Conservation (phyloP, 495 filamentous ascomycete genomes). For the Cudoniella acicularis region DNA sequence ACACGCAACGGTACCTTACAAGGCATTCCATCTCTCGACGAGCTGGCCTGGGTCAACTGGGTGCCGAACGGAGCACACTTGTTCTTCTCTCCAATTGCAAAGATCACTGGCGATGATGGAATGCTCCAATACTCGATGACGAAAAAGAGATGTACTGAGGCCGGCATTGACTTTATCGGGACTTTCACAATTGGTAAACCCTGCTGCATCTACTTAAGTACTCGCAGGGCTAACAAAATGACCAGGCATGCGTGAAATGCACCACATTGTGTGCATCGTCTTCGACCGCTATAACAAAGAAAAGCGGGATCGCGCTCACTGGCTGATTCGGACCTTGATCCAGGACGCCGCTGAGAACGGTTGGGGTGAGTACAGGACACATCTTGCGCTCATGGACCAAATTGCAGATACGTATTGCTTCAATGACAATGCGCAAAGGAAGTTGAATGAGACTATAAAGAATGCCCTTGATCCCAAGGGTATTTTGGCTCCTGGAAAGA, state of each 20-base stretch:
- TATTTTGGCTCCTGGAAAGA: conserved; percentile 45
- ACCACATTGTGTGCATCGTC: conserved; percentile 44
- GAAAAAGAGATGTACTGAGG: conserved; percentile 32
- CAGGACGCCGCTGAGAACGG: conserved; percentile 38
- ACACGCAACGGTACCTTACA: conserved; percentile 34
- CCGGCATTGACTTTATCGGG: conserved; percentile 49
- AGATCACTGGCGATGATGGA: conserved; percentile 48
- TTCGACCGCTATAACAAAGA: conserved; percentile 37
- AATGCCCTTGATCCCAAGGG: conserved; percentile 49
- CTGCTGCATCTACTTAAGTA: conserved; percentile 44
- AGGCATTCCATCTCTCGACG: conserved; percentile 45
- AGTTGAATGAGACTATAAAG: conserved; percentile 49
- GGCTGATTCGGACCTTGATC: conserved; percentile 41
- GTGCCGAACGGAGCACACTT: conserved; percentile 53
- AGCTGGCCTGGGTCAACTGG: conserved; percentile 55
- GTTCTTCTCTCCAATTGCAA: conserved; percentile 52
- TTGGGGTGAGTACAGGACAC: conserved; percentile 50
- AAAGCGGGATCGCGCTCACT: conserved; percentile 30
- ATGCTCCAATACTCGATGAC: conserved; percentile 41
- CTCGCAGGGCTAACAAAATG: conserved; percentile 16
- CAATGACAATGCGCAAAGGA: conserved; percentile 44
- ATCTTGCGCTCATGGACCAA: conserved; percentile 48
- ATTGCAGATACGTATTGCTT: conserved; percentile 48
- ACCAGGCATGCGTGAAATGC: background rate
- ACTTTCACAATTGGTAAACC: conserved; percentile 43